Evolutionary conservation across 345 rosid species (phyloP), one percentile per base, ranked within the genome.

Genomic region (Camelina sativa): DNA sequence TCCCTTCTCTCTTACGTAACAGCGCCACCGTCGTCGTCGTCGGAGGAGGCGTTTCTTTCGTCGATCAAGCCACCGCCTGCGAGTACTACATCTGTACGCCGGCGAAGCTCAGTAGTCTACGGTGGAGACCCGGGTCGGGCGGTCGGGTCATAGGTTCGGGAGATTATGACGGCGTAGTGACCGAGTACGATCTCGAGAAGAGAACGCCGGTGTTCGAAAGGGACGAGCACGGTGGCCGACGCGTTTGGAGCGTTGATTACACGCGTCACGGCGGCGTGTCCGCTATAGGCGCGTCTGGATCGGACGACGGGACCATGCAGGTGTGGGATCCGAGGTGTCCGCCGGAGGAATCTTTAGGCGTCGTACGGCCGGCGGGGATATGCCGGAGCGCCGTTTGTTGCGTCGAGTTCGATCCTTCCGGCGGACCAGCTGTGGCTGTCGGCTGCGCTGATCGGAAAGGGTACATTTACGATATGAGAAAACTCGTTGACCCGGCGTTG

Each of bases 161-260:
- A 0, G 98, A 93, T 65, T 93, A 93, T 62, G 98, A 93, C 64
- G 98, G 98, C 8, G 94, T 91, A 1, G 96, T 93, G 9, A 93
- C 74, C 37, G 98, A 93, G 74, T 91, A 93, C 46, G 91, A 91
- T 70, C 81, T 93, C 11, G 98, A 93, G 83, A 81, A 67, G 35
- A 68, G 78, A 16, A 28, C 80, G 1, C 89, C 98, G 2, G 54
- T 85, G 1, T 93, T 93, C 67, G 98, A 93, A 72, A 85, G 98
- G 0, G 98, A 93, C 66, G 98, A 93, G 77, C 98, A 93, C 61
- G 97, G 97, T 0, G 98, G 98, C 3, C 86, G 97, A 2, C 84
- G 92, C 69, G 86, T 93, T 0, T 91, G 96, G 98, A 91, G 94
- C 83, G 86, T 93, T 54, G 97, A 91, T 55, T 93, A 93, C 61